These are phyloP conservation scores for Claviceps capensis DNA, from an alignment of 2,329 filamentous ascomycete species.

Conservation along the genomic window DNA sequence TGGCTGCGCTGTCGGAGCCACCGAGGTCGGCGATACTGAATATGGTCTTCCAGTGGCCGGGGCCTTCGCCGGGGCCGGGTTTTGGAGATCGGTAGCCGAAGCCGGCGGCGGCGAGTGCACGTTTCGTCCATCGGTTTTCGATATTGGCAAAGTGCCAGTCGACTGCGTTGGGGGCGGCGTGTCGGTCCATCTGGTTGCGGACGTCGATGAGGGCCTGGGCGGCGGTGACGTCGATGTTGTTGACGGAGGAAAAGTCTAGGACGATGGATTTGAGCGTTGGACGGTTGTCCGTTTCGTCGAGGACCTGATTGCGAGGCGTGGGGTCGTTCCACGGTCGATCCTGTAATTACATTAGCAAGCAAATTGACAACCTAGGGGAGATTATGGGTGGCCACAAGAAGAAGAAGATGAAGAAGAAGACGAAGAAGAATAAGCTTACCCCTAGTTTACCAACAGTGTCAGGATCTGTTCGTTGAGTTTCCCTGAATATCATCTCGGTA, in stretches of 20 bases:
- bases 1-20: conserved; percentile 48
- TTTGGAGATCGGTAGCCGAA: conserved; percentile 31
- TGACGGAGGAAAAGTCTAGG: conserved; percentile 41
- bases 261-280: conserved; percentile 42
- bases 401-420: not conserved
- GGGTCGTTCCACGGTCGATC: conserved; percentile 47
- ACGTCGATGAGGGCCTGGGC: conserved; percentile 41
- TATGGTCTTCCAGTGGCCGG: conserved; percentile 51
- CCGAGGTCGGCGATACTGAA: conserved; percentile 86
- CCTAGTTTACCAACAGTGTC: conserved; percentile 31
- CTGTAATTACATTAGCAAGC: conserved; percentile 11
- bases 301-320: conserved; percentile 22
- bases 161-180: conserved; percentile 30
- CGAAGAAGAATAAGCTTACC: conserved; percentile 17
- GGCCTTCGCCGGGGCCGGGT: conserved; percentile 9
- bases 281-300: conserved; percentile 20
- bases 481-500: conserved; percentile 28
- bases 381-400: not conserved
- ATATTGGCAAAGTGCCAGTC: conserved; percentile 40
- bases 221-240: conserved; percentile 41
- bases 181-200: conserved; percentile 37
- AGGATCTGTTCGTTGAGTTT: conserved; percentile 31
- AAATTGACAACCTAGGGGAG: not conserved
- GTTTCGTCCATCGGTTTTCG: conserved; percentile 40
- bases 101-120: conserved; percentile 39